Percentiles rank a stretch among this genome's conserved stretches.
phyloP scores from a whole-genome alignment of 345 rosid species.

The Citrus sp. region DNA sequence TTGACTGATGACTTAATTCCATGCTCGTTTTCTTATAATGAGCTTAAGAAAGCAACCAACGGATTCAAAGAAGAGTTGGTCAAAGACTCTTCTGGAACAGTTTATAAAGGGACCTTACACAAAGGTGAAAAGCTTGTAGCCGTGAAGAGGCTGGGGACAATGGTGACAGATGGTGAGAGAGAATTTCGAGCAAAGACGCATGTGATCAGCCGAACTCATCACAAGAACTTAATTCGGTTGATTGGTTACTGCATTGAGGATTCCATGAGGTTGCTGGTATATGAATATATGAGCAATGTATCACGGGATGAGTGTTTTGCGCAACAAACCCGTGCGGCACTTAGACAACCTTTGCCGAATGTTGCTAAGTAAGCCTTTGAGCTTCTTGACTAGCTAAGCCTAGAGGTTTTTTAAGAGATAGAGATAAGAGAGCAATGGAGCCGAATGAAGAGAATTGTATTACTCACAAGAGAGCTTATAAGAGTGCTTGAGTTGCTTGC shows the following conservation, averaged over 20 bases:
- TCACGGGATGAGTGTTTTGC: too few relatives aligned
- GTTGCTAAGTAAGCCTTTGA: too few relatives aligned
- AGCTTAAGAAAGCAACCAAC: slow-evolving; percentile 6
- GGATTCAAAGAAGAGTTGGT: slow-evolving; percentile 1
- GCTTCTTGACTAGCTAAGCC: too few relatives aligned
- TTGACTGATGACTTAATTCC: neutral
- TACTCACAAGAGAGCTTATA: too few relatives aligned
- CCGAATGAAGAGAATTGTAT: too few relatives aligned
- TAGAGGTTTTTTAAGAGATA: too few relatives aligned
- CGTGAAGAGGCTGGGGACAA: slow-evolving; percentile 3
- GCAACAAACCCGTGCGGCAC: too few relatives aligned
- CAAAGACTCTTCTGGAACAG: neutral
- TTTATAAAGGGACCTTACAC: neutral
- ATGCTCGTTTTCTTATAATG: slow-evolving; percentile 4
- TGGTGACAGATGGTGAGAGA: neutral
- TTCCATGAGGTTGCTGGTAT: slow-evolving; percentile 2
- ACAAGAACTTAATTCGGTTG: slow-evolving; percentile 8
- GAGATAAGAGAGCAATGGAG: too few relatives aligned
- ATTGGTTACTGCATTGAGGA: slow-evolving; percentile 8
- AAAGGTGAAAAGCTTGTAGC: slow-evolving; percentile 3
- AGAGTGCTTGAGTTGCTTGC: too few relatives aligned
- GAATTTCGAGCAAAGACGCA: slow-evolving; percentile 5
- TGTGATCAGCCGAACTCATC: slow-evolving; percentile 5
- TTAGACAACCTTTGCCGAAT: too few relatives aligned
- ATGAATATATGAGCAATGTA: slow-evolving; percentile 8